These are phyloP conservation scores for Mrakia hoshinonis DNA, from an alignment of 768 basidiomycete species.

Conservation along the genomic window DNA sequence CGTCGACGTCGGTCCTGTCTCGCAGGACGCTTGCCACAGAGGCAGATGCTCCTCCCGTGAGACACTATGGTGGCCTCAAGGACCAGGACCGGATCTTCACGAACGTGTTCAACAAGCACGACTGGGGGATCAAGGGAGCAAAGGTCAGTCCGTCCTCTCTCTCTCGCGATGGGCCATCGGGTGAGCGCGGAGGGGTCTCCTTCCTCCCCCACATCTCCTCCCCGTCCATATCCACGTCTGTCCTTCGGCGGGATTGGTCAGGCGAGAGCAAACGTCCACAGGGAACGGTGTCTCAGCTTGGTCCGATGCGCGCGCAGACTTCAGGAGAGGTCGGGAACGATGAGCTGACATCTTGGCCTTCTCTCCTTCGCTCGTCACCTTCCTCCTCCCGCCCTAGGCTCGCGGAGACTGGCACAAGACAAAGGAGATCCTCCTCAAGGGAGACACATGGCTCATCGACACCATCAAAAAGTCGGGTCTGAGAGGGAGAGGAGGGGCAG, in stretches of 20 bases:
- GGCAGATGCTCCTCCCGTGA: constrained; percentile 56
- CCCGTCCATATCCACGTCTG: too few species aligned
- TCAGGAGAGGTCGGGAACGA: too few species aligned
- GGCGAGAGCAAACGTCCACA: too few species aligned
- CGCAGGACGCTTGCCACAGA: constrained; percentile 41
- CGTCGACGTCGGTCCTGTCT: not conserved
- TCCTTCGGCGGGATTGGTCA: too few species aligned
- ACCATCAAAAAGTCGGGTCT: constrained; percentile 92
- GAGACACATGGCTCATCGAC: constrained; percentile 95
- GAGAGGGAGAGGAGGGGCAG: constrained; percentile 90
- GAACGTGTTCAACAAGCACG: constrained; percentile 77
- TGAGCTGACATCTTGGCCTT: not conserved
- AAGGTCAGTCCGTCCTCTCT: constrained; percentile 48
- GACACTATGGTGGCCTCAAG: constrained; percentile 84
- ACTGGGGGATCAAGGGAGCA: constrained; percentile 88
- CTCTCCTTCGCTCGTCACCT: not conserved
- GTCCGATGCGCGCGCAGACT: too few species aligned
- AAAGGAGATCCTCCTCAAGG: constrained; percentile 90
- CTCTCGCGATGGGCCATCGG: too few species aligned
- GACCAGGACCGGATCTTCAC: constrained; percentile 72
- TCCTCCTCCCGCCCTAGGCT: constrained; percentile 46
- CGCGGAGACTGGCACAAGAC: constrained; percentile 98
- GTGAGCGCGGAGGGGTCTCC: not conserved
- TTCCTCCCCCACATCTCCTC: not conserved
- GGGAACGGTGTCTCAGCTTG: too few species aligned